Percentiles rank a stretch among this genome's conserved stretches.
phyloP scores from a whole-genome alignment of 306 rosid genomes.

The Sindora glabra region DNA sequence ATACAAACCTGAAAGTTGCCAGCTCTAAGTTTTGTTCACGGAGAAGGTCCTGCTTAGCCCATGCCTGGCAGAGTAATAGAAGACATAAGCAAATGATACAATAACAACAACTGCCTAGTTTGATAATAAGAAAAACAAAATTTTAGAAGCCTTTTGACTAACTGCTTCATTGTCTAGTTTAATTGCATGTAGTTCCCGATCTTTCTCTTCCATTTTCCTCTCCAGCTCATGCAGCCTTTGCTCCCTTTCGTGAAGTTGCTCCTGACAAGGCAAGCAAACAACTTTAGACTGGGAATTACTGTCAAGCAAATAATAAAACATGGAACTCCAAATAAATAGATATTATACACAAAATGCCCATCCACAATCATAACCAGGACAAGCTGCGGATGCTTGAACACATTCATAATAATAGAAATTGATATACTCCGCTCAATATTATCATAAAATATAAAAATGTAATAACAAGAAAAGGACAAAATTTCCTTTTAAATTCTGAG shows the following conservation, averaged over 20 bases:
- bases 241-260: conserved; percentile 73
- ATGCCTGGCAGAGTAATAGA: conserved; percentile 47
- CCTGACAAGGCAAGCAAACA: conserved; percentile 51
- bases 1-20: conserved; percentile 69
- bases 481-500: background rate
- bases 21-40: conserved; percentile 83
- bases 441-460: background rate
- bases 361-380: background rate
- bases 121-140: background rate
- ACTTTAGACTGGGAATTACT: conserved; percentile 12
- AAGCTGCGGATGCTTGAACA: too few species aligned
- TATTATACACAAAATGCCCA: background rate
- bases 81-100: background rate
- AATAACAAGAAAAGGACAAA: background rate
- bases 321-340: background rate
- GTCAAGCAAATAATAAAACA: background rate
- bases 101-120: background rate
- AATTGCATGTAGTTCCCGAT: conserved; percentile 75
- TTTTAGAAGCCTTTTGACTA: conserved; percentile 22
- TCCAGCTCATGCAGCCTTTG: conserved; percentile 66
- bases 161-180: conserved; percentile 94
- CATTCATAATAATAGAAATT: conserved; percentile 1
- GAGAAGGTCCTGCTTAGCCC: conserved; percentile 94
- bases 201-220: conserved; percentile 81
- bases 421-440: background rate